Conservation (phyloP, 345 rosid genomes). For the Lepidium didymum region DNA sequence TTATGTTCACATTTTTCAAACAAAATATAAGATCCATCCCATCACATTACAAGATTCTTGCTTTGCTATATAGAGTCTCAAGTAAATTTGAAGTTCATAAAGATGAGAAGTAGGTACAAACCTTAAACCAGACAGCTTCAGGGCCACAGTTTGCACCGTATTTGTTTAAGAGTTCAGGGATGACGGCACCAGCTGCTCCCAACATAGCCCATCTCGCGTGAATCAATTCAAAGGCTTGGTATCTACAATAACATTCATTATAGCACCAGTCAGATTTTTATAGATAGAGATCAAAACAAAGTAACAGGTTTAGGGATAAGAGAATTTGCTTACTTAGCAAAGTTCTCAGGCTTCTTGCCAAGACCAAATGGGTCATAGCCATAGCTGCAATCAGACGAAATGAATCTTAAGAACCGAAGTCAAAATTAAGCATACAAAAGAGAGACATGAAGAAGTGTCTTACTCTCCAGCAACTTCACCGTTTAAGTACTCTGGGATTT, state of each 20-base stretch:
- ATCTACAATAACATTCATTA: conserved; percentile 36
- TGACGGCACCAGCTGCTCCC: conserved; percentile 93
- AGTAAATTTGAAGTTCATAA: background rate
- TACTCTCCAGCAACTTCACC: conserved; percentile 87
- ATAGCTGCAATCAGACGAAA: conserved; percentile 48
- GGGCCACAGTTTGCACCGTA: conserved; percentile 98
- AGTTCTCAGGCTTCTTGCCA: conserved; percentile 88
- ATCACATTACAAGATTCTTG: conserved; percentile 2
- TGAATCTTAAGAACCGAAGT: background rate
- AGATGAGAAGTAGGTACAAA: conserved; percentile 8
- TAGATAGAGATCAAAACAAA: background rate
- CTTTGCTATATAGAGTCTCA: background rate
- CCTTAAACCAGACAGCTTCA: conserved; percentile 99
- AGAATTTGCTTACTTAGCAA: conserved; percentile 56
- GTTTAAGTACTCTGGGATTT: conserved; percentile 88
- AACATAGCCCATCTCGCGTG: conserved; percentile 98
- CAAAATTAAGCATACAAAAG: background rate
- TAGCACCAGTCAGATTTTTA: background rate
- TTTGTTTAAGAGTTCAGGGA: conserved; percentile 95
- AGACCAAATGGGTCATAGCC: conserved; percentile 98
- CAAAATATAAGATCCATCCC: background rate
- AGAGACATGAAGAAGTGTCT: conserved; percentile 24
- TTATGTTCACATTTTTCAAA: background rate
- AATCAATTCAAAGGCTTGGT: conserved; percentile 88
- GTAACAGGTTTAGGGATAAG: background rate